A percentile compares a stretch with the other conserved stretches of the same genome.
Evolutionary conservation across 2,329 filamentous ascomycete genomes (phyloP).

Genomic region (Colletotrichum sojae): DNA sequence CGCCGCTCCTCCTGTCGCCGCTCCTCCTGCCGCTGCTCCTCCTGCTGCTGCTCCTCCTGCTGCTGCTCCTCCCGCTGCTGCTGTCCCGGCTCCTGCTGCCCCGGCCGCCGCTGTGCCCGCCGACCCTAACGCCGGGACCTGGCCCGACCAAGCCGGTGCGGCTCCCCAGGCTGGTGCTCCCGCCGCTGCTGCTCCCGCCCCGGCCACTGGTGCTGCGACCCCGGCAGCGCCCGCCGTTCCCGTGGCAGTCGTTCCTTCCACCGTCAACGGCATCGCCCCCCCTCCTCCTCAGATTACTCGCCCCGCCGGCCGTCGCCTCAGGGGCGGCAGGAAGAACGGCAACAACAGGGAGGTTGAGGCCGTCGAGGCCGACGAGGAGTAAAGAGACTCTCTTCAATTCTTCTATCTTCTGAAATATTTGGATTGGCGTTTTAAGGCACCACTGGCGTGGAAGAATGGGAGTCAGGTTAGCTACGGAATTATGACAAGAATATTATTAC

Average conservation of each 20-base stretch:
- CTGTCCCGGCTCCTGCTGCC: slow-evolving; percentile 2
- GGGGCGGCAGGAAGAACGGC: slow-evolving; percentile 25
- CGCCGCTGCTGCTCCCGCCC: slow-evolving; percentile 10
- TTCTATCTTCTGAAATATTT: background rate
- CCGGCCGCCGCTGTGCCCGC: background rate
- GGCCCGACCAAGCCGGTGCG: background rate
- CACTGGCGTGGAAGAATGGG: slow-evolving; percentile 3
- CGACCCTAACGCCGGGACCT: background rate
- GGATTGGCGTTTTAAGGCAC: slow-evolving; percentile 31
- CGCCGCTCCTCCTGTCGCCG: slow-evolving; percentile 5
- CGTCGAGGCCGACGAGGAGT: background rate
- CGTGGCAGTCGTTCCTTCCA: slow-evolving; percentile 8
- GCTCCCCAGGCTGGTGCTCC: slow-evolving; percentile 5
- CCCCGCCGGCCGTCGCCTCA: slow-evolving; percentile 10
- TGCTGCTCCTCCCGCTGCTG: background rate
- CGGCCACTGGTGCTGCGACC: slow-evolving; percentile 1
- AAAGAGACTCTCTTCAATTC: background rate
- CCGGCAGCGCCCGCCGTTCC: slow-evolving; percentile 15
- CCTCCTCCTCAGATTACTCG: slow-evolving; percentile 27
- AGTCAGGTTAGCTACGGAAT: background rate
- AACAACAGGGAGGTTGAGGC: background rate
- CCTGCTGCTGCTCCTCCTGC: background rate
- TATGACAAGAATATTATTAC: slow-evolving; percentile 3
- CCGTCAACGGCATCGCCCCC: background rate
- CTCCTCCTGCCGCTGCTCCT: slow-evolving; percentile 7